A percentile compares a stretch with the other conserved stretches of the same genome.
phyloP scores from a whole-genome alignment of 306 rosid genomes.

The Purshia tridentata region DNA sequence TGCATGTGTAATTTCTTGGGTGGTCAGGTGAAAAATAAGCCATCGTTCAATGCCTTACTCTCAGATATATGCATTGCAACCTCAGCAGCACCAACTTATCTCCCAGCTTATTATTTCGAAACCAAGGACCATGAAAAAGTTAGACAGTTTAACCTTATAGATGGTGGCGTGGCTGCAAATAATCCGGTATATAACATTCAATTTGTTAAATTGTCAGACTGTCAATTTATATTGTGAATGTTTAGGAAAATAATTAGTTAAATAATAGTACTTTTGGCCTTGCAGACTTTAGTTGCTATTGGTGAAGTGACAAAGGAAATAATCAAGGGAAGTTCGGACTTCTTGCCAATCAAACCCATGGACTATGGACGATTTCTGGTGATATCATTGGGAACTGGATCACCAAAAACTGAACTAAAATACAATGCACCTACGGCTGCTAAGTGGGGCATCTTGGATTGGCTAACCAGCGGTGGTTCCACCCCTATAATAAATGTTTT shows the following conservation, averaged over 20 bases:
- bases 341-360: constrained; percentile 31
- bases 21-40: constrained; percentile 34
- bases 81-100: constrained; percentile 77
- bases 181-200: constrained; percentile 45
- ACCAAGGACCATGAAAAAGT: constrained; percentile 18
- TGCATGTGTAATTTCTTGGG: neutral
- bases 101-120: constrained; percentile 62
- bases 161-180: constrained; percentile 73
- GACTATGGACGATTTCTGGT: constrained; percentile 44
- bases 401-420: constrained; percentile 41
- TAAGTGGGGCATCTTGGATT: constrained; percentile 53
- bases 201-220: no score
- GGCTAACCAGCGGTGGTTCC: constrained; percentile 45
- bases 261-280: neutral
- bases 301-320: constrained; percentile 49
- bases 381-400: constrained; percentile 61
- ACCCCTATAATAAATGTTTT: constrained; percentile 47
- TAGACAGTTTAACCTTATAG: constrained; percentile 51
- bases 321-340: constrained; percentile 9
- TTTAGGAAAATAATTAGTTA: no score
- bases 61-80: constrained; percentile 52
- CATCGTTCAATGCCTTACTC: constrained; percentile 29
- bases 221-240: no score
- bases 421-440: constrained; percentile 44
- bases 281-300: constrained; percentile 52